Evolutionary conservation across 768 basidiomycete species (phyloP).

Genomic region (Trametes gibbosa): DNA sequence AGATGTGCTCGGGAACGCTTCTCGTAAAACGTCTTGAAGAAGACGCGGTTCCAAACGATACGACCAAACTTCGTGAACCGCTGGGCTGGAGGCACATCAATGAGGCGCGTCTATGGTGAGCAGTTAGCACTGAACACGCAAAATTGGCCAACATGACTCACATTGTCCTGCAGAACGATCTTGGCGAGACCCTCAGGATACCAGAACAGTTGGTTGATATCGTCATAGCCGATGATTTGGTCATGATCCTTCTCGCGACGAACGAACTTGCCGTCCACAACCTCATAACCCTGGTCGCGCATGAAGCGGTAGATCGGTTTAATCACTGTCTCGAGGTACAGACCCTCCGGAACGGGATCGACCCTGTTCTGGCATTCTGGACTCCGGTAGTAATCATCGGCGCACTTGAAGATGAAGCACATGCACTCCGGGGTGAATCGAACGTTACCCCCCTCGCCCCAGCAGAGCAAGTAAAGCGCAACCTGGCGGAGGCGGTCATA

Average conservation of each 20-base stretch:
- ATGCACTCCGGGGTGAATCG: slow-evolving; percentile 95
- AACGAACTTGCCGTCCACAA: slow-evolving; percentile 92
- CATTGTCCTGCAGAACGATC: slow-evolving; percentile 86
- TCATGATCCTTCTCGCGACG: slow-evolving; percentile 93
- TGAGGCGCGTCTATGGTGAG: slow-evolving; percentile 70
- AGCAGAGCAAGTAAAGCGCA: slow-evolving; percentile 93
- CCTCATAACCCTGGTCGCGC: slow-evolving; percentile 96
- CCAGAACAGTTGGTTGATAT: slow-evolving; percentile 99
- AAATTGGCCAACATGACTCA: slow-evolving; percentile 33
- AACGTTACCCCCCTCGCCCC: slow-evolving; percentile 98
- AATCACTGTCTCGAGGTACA: slow-evolving; percentile 88
- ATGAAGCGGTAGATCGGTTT: slow-evolving; percentile 96
- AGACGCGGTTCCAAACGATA: slow-evolving; percentile 91
- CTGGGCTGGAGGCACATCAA: slow-evolving; percentile 88
- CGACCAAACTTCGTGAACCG: slow-evolving; percentile 91
- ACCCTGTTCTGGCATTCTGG: slow-evolving; percentile 94
- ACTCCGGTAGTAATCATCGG: slow-evolving; percentile 98
- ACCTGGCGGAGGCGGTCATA: slow-evolving; percentile 97
- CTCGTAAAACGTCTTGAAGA: slow-evolving; percentile 99
- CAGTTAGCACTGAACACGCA: background rate
- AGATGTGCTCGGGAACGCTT: slow-evolving; percentile 92
- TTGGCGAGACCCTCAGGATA: slow-evolving; percentile 96
- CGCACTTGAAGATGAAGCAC: slow-evolving; percentile 99
- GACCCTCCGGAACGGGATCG: slow-evolving; percentile 91
- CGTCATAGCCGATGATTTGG: slow-evolving; percentile 98